These are phyloP conservation scores for Wallacemonas sp. DNA, from an alignment of 208 protist species.

Conservation along the genomic window DNA sequence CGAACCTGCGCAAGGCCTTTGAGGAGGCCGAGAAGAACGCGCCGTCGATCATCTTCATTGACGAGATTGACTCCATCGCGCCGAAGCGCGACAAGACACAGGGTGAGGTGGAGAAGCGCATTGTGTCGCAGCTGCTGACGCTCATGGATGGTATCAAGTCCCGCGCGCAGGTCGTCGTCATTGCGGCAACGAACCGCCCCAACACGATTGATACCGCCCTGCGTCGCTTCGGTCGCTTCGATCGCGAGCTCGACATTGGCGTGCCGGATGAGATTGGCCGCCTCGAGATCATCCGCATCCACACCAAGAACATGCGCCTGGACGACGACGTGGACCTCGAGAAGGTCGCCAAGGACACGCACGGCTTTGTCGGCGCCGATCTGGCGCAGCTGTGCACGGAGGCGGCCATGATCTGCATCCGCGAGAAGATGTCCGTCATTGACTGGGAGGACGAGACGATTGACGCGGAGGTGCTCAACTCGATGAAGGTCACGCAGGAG, in stretches of 20 bases:
- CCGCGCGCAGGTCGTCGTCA: slow-evolving; percentile 99
- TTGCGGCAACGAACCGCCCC: slow-evolving; percentile 99
- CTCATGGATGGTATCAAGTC: slow-evolving; percentile 99
- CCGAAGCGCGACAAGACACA: slow-evolving; percentile 99
- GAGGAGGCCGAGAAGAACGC: slow-evolving; percentile 99
- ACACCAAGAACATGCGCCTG: slow-evolving; percentile 99
- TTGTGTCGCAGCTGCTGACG: slow-evolving; percentile 99
- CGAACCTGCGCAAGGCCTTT: slow-evolving; percentile 99
- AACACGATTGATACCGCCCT: slow-evolving; percentile 99
- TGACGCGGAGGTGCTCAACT: slow-evolving; percentile 98
- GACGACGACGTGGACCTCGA: slow-evolving; percentile 98
- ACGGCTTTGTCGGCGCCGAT: slow-evolving; percentile 99
- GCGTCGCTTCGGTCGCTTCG: slow-evolving; percentile 99
- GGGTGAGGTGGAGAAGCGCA: slow-evolving; percentile 99
- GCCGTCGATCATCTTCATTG: slow-evolving; percentile 99
- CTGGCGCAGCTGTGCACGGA: slow-evolving; percentile 99
- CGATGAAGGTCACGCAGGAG: slow-evolving; percentile 98
- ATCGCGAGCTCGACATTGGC: slow-evolving; percentile 99
- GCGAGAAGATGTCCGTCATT: slow-evolving; percentile 99
- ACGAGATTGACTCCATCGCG: slow-evolving; percentile 99
- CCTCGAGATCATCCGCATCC: slow-evolving; percentile 99
- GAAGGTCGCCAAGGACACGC: slow-evolving; percentile 96
- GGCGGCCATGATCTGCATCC: slow-evolving; percentile 99
- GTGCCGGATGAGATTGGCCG: slow-evolving; percentile 99
- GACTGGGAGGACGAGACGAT: slow-evolving; percentile 99